phyloP scores from a whole-genome alignment of 176 grass and related monocot genomes.

The Raddia guianensis region DNA sequence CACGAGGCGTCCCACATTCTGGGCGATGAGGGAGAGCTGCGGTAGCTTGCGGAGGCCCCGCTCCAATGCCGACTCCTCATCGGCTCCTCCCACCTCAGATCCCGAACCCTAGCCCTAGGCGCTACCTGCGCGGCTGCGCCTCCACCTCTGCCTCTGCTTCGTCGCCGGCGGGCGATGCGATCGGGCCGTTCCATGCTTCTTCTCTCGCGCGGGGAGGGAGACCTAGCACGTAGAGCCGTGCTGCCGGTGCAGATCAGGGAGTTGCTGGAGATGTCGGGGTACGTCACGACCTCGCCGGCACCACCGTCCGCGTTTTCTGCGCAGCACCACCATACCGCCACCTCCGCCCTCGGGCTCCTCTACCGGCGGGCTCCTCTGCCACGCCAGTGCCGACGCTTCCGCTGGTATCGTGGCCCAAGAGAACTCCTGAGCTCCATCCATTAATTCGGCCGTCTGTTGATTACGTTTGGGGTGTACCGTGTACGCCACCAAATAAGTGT shows the following conservation, averaged over 20 bases:
- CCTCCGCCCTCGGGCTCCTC: conserved; percentile 31
- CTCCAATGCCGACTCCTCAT: neutral
- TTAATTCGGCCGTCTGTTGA: neutral
- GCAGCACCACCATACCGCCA: conserved; percentile 36
- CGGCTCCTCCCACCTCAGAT: conserved; percentile 19
- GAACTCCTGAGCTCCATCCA: neutral
- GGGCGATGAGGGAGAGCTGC: neutral
- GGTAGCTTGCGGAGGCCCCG: conserved; percentile 1
- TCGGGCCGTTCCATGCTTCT: neutral
- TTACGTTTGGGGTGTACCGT: neutral
- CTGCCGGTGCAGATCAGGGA: conserved; percentile 27
- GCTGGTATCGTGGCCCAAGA: conserved; percentile 52
- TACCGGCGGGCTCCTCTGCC: conserved; percentile 43
- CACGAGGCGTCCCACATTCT: too few species aligned
- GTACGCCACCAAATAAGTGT: neutral
- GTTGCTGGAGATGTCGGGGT: conserved; percentile 50
- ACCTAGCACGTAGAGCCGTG: neutral
- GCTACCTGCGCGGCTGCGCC: neutral
- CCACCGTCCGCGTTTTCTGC: conserved; percentile 18
- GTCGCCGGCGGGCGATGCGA: conserved; percentile 41
- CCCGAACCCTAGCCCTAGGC: conserved; percentile 45
- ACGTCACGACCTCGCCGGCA: conserved; percentile 36
- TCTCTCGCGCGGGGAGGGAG: conserved; percentile 1
- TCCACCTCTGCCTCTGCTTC: neutral
- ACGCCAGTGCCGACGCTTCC: conserved; percentile 77